Conservation (phyloP, 2,329 filamentous ascomycete species). For the Coniochaeta sp. region DNA sequence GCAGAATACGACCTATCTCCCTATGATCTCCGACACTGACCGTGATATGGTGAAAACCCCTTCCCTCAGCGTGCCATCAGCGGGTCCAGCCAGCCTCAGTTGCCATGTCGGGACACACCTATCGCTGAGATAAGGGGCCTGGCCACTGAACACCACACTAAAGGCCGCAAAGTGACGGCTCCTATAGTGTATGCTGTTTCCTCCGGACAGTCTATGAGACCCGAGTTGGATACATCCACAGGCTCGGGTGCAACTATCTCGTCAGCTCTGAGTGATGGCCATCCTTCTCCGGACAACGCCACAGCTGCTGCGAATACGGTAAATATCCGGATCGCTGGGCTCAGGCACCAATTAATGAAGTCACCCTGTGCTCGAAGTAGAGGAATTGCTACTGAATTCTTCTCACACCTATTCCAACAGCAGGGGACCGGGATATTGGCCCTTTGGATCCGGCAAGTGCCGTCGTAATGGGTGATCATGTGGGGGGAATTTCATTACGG, state of each 20-base stretch:
- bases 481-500: no score
- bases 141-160: no score
- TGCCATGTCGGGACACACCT: neutral
- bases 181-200: neutral
- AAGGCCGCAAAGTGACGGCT: neutral
- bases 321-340: neutral
- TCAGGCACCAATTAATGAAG: neutral
- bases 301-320: neutral
- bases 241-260: neutral
- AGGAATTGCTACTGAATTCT: neutral
- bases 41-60: neutral
- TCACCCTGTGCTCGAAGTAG: neutral
- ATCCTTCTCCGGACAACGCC: neutral
- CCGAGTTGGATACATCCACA: neutral
- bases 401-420: neutral
- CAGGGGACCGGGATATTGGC: neutral
- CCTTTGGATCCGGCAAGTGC: neutral
- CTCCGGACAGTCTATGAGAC: neutral
- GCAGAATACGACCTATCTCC: neutral
- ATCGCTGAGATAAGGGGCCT: neutral
- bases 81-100: neutral
- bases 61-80: neutral
- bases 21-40: neutral
- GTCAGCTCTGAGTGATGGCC: neutral
- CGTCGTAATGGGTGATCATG: neutral